Evolutionary conservation across 768 basidiomycete species (phyloP).

Genomic region (Rhizopogon rudus): DNA sequence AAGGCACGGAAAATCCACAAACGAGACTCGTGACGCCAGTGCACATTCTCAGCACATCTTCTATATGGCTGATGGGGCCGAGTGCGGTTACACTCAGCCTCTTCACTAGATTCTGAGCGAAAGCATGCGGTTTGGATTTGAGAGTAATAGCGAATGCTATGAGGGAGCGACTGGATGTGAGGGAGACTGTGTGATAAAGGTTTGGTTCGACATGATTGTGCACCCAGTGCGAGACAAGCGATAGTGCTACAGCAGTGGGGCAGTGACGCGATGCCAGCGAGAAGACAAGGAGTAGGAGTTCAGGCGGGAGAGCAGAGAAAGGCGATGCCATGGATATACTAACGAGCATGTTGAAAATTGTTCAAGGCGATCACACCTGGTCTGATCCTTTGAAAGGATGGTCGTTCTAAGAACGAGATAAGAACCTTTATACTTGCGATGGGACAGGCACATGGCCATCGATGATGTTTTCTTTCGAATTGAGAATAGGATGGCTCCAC

Average conservation of each 20-base stretch:
- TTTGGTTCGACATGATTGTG: conserved; percentile 28
- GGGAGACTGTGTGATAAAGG: conserved; percentile 33
- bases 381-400: neutral
- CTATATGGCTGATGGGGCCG: conserved; percentile 28
- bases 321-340: conserved; percentile 2
- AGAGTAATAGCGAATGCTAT: conserved; percentile 25
- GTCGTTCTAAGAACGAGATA: neutral
- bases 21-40: conserved; percentile 28
- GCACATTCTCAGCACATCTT: conserved; percentile 26
- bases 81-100: conserved; percentile 32
- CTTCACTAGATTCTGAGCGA: conserved; percentile 20
- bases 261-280: conserved; percentile 28
- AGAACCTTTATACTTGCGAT: neutral
- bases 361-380: neutral
- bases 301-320: conserved; percentile 22
- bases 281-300: conserved; percentile 31
- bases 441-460: neutral
- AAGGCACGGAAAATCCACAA: conserved; percentile 30
- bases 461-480: too few species aligned
- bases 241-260: conserved; percentile 26
- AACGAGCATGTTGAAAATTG: neutral
- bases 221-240: conserved; percentile 31
- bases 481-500: neutral
- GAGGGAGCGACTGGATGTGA: conserved; percentile 25
- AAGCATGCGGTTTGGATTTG: conserved; percentile 16